Evolutionary conservation across 169 alveolate genomes (phyloP), one percentile per base, ranked within the genome.

Genomic region (Plasmodium ovale): DNA sequence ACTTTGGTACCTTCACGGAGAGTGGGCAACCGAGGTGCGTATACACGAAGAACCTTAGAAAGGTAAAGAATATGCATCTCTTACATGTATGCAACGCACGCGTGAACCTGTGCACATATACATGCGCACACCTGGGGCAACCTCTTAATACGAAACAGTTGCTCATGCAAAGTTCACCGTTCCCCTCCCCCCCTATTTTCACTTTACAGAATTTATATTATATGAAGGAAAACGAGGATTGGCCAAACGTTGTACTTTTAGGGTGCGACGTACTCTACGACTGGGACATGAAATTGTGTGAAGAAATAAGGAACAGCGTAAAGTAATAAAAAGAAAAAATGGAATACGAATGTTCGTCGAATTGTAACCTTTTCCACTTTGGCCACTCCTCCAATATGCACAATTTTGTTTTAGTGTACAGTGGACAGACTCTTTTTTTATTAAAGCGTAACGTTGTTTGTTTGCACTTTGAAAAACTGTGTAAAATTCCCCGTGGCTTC

Each of bases 191-290:
- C 31, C 14, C 31, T 51, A 16, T 70, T 47, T 23, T 27, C 10
- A 25, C 51, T 49, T 70, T 47, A n/a, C 29, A 79, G 89, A 79
- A 79, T 58, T 39, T 79, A 6, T 79, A 33, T 42, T 79, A 37
- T 68, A 79, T 79, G 89, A 49, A 62, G 44, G 71, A 79, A 2
- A 79, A 62, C 37, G 82, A 19, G 12, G 89, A 79, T 5, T 79
- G 89, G 77, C 84, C 89, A n/a, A 64, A 79, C 35, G 89, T 79
- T 1, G 47, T 79, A 31, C 65, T 79, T 51, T 51, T 79, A 4
- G 89, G 89, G 31, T 49, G 89, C 7, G 82, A 79, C 19, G 33
- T 64, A 54, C 44, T 79, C 19, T 65, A 49, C 42, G 89, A 79
- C 25, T 79, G 89, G 89, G 74, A 79, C 33, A 0, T 79, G 39